Conservation (phyloP, 1,284 basidiomycete genomes). For the Sanghuangporus baumii region DNA sequence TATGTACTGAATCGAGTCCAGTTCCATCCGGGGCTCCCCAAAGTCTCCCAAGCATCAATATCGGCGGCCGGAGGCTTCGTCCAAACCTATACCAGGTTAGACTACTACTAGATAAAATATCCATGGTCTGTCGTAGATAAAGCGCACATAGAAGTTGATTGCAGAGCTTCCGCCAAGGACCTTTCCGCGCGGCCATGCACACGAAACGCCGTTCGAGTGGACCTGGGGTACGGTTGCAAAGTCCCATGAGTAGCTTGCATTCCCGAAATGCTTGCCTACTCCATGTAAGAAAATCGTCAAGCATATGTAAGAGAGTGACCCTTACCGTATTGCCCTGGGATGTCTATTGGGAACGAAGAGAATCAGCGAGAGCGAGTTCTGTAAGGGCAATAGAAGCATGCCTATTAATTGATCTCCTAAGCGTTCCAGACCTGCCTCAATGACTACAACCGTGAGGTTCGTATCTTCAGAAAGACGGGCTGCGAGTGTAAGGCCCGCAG, state of each 20-base stretch:
- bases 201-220: slow-evolving; percentile 12
- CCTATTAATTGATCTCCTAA: slow-evolving; percentile 29
- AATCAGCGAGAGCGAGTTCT: background rate
- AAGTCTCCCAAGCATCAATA: slow-evolving; percentile 23
- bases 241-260: slow-evolving; percentile 28
- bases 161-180: slow-evolving; percentile 28
- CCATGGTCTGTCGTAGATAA: background rate
- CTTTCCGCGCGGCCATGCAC: slow-evolving; percentile 26
- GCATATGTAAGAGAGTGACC: too few species aligned
- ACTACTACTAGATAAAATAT: background rate
- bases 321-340: slow-evolving; percentile 17
- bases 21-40: slow-evolving; percentile 29
- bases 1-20: slow-evolving; percentile 23
- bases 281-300: too few species aligned
- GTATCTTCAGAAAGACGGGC: slow-evolving; percentile 38
- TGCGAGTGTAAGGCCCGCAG: slow-evolving; percentile 39
- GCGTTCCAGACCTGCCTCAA: slow-evolving; percentile 34
- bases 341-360: slow-evolving; percentile 10
- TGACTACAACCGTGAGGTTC: slow-evolving; percentile 31
- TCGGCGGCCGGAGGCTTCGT: slow-evolving; percentile 25
- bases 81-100: slow-evolving; percentile 16
- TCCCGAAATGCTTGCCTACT: slow-evolving; percentile 19
- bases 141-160: slow-evolving; percentile 15
- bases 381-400: slow-evolving; percentile 4
- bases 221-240: slow-evolving; percentile 27